A percentile compares a stretch with the other conserved stretches of the same genome.
phyloP scores from a whole-genome alignment of 78 protist species.

The Dictyostelium purpureum region DNA sequence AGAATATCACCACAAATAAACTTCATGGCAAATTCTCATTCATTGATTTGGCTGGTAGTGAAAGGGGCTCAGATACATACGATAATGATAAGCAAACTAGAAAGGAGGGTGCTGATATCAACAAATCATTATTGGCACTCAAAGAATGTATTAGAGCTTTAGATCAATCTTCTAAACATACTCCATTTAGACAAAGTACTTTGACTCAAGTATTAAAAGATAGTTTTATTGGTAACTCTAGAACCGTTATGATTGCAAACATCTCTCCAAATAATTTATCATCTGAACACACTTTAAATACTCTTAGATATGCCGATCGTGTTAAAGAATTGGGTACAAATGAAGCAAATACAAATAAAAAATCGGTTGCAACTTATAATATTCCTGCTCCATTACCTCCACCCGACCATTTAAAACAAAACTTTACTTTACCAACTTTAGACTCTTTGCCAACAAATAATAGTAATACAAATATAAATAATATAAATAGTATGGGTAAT shows the following conservation, averaged over 20 bases:
- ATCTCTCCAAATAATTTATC: conserved; percentile 87
- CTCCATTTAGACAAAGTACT: conserved; percentile 94
- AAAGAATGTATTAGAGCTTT: conserved; percentile 97
- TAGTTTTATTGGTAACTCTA: conserved; percentile 92
- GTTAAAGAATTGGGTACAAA: conserved; percentile 86
- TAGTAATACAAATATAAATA: background rate
- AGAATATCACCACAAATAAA: conserved; percentile 15
- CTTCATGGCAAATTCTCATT: conserved; percentile 89
- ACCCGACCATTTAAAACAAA: conserved; percentile 54
- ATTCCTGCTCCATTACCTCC: conserved; percentile 76
- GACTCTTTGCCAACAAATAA: background rate
- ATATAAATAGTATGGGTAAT: no score
- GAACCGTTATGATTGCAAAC: conserved; percentile 96
- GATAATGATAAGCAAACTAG: conserved; percentile 92
- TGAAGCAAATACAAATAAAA: conserved; percentile 18
- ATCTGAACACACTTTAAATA: conserved; percentile 95
- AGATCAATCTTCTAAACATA: conserved; percentile 84
- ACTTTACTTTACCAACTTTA: background rate
- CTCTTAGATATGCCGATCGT: conserved; percentile 95
- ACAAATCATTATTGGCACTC: conserved; percentile 94
- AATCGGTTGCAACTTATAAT: conserved; percentile 41
- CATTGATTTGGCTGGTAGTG: conserved; percentile 97
- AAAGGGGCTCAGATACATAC: conserved; percentile 92
- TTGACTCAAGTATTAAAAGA: conserved; percentile 95
- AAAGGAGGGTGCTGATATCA: conserved; percentile 97